A percentile compares a stretch with the other conserved stretches of the same genome.
Evolutionary conservation across 805 yeast genomes (phyloP).

Genomic region (Millerozyma miso): DNA sequence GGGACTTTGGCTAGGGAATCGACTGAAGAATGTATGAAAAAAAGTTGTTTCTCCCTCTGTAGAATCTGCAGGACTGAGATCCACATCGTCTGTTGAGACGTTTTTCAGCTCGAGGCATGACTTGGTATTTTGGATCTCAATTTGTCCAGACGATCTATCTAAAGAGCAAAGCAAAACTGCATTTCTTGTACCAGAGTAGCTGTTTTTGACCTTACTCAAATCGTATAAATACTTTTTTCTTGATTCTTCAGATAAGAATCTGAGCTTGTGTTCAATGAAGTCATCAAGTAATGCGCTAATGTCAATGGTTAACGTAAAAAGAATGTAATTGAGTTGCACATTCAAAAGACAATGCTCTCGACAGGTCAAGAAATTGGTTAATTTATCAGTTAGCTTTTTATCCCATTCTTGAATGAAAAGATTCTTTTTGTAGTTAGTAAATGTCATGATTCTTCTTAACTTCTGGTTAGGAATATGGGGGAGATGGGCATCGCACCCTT

Average conservation of each 20-base stretch:
- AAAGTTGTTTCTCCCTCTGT: slow-evolving; percentile 1
- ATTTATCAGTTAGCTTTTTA: slow-evolving; percentile 18
- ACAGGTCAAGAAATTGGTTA: slow-evolving; percentile 21
- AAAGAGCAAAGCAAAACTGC: slow-evolving; percentile 30
- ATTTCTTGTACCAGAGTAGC: slow-evolving; percentile 2
- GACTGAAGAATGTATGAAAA: slow-evolving; percentile 1
- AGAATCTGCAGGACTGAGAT: background rate
- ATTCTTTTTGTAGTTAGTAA: slow-evolving; percentile 5
- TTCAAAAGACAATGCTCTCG: slow-evolving; percentile 27
- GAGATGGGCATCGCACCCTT: slow-evolving; percentile 5
- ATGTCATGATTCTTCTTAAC: slow-evolving; percentile 6
- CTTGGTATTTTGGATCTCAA: slow-evolving; percentile 32
- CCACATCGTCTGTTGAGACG: slow-evolving; percentile 1
- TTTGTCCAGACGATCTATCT: slow-evolving; percentile 31
- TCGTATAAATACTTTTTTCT: slow-evolving; percentile 5
- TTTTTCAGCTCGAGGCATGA: slow-evolving; percentile 20
- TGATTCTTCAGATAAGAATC: slow-evolving; percentile 1
- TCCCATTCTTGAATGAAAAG: slow-evolving; percentile 31
- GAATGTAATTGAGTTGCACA: slow-evolving; percentile 33
- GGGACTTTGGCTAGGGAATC: slow-evolving; percentile 1
- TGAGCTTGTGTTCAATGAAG: slow-evolving; percentile 8
- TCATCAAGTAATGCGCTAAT: slow-evolving; percentile 19
- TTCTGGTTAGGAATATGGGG: slow-evolving; percentile 9
- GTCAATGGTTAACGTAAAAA: slow-evolving; percentile 32
- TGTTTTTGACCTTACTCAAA: slow-evolving; percentile 3